Conservation (phyloP, 805 yeast species). For the Blastobotrys attinorum region DNA sequence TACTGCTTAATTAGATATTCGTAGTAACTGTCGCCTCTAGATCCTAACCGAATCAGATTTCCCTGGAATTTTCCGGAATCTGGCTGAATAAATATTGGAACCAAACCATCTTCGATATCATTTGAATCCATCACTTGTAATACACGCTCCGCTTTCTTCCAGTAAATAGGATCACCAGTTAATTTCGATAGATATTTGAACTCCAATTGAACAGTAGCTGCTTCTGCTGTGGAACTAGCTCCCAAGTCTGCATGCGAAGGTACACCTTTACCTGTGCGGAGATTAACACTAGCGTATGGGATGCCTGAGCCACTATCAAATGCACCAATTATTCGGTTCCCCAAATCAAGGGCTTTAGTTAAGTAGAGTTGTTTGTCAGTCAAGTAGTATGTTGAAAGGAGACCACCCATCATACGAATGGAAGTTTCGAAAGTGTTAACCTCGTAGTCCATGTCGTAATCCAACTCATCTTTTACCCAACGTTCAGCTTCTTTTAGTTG, state of each 20-base stretch:
- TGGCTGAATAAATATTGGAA: slow-evolving; percentile 73
- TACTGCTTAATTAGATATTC: slow-evolving; percentile 84
- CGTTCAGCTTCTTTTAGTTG: slow-evolving; percentile 56
- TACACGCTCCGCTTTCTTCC: slow-evolving; percentile 71
- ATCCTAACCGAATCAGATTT: slow-evolving; percentile 65
- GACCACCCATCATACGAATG: slow-evolving; percentile 87
- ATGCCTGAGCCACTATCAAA: slow-evolving; percentile 60
- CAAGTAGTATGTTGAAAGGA: slow-evolving; percentile 72
- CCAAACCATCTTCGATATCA: slow-evolving; percentile 65
- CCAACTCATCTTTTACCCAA: slow-evolving; percentile 68
- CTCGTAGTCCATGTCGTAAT: slow-evolving; percentile 61
- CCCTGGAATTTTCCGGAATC: slow-evolving; percentile 65
- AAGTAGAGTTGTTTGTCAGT: slow-evolving; percentile 62
- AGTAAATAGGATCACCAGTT: slow-evolving; percentile 71
- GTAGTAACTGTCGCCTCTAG: slow-evolving; percentile 89
- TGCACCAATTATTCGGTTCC: slow-evolving; percentile 62
- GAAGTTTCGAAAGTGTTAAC: slow-evolving; percentile 92
- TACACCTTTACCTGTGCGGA: slow-evolving; percentile 53
- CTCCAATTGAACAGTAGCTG: slow-evolving; percentile 71
- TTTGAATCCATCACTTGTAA: slow-evolving; percentile 62
- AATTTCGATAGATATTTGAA: slow-evolving; percentile 71
- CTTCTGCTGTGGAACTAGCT: slow-evolving; percentile 85
- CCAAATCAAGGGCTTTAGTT: slow-evolving; percentile 73
- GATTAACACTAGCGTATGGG: slow-evolving; percentile 74
- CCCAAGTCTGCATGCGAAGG: slow-evolving; percentile 61